Evolutionary conservation across 2,329 filamentous ascomycete species (phyloP), one percentile per base, ranked within the genome.

Genomic region (Aspergillus piperis): DNA sequence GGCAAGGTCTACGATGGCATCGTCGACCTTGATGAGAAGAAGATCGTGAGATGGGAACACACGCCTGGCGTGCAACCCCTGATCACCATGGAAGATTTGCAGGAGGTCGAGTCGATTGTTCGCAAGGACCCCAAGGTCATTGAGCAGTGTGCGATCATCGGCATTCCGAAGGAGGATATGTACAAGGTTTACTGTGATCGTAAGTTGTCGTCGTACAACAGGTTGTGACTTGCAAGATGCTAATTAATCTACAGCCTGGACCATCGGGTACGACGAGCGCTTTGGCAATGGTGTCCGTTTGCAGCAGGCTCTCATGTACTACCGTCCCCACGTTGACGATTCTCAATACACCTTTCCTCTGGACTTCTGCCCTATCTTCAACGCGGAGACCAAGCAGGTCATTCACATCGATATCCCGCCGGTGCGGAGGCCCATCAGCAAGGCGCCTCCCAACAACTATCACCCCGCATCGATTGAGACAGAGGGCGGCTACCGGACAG

Each of bases 251-350:
- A 53, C 62, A 87, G 85, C 91, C 10, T 97, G 93, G 93, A 96
- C 93, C 0, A 96, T 97, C 75, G 93, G 93, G 52, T 96, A 92
- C 73, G 93, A 97, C 69, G 91, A 96, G 79, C 88, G 93, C 48
- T 95, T 92, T 70, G 93, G 92, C 63, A 94, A 80, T 73, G 82
- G 82, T 47, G 82, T 91, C 47, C 88, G 93, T 57, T 85, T 96
- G 3, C 93, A 97, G 78, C 93, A 97, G 78, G 93, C 92, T 2
- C 81, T 97, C 57, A 96, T 96, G 92, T 97, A 97, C 82, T 97
- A 96, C 77, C 88, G 93, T 15, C 92, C 92, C 3, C 83, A 94
- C 68, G 71, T 89, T 17, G 92, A 96, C 70, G 90, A 94, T 78
- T 91, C 86, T 75, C 93, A 96, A 78, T 97, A 97, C 77, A 89